Conservation (phyloP, 2,329 filamentous ascomycete species). For the Fusarium abutilonis region DNA sequence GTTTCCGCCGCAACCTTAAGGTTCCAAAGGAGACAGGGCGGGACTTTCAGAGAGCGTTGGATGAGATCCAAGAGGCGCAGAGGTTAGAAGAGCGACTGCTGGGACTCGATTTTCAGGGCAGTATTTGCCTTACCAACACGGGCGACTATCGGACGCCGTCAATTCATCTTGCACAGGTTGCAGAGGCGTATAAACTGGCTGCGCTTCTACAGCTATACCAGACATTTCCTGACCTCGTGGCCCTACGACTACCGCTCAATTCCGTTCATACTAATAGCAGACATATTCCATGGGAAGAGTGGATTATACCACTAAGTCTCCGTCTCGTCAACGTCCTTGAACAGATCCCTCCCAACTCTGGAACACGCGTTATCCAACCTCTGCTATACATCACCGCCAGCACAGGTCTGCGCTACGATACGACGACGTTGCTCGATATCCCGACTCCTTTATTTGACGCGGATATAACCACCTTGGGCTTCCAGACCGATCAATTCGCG, state of each 20-base stretch:
- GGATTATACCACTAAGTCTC: constrained; percentile 51
- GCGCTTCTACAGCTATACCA: constrained; percentile 54
- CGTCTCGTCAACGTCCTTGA: constrained; percentile 49
- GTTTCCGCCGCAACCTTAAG: constrained; percentile 45
- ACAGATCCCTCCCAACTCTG: constrained; percentile 49
- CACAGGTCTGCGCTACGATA: constrained; percentile 48
- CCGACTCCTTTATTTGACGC: constrained; percentile 25
- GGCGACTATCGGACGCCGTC: constrained; percentile 47
- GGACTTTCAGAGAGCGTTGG: constrained; percentile 42
- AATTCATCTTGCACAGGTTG: constrained; percentile 49
- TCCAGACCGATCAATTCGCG: constrained; percentile 15
- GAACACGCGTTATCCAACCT: constrained; percentile 52
- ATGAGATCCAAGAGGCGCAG: constrained; percentile 45
- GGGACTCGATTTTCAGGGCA: constrained; percentile 43
- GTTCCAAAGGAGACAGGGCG: constrained; percentile 40
- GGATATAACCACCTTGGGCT: constrained; percentile 7
- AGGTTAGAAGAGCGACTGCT: constrained; percentile 50
- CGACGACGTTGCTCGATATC: constrained; percentile 28
- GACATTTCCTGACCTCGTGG: constrained; percentile 52
- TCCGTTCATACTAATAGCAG: constrained; percentile 32
- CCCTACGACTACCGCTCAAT: constrained; percentile 45
- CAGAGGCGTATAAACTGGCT: constrained; percentile 54
- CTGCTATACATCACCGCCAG: constrained; percentile 52
- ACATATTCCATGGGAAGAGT: constrained; percentile 49
- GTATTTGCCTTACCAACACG: constrained; percentile 39